Conservation (phyloP, 176 grass and related monocot species). For the Oryza meridionalis region DNA sequence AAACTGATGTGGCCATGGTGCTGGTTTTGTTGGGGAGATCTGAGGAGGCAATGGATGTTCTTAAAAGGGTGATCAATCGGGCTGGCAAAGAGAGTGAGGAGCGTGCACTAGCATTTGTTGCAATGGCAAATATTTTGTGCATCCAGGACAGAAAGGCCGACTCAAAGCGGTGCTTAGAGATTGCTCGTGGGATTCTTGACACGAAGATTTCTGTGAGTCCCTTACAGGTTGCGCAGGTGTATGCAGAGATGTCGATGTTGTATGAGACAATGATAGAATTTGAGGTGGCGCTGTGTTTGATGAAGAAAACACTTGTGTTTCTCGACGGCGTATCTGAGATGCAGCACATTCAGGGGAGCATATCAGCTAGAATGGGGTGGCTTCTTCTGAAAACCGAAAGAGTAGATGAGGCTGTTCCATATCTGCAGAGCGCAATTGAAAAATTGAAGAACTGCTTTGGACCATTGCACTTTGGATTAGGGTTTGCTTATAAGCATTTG, state of each 20-base stretch:
- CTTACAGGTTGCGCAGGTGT: slow-evolving; percentile 42
- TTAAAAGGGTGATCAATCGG: slow-evolving; percentile 59
- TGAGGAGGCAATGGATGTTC: slow-evolving; percentile 51
- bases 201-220: slow-evolving; percentile 36
- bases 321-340: slow-evolving; percentile 46
- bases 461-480: slow-evolving; percentile 65
- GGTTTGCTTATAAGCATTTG: slow-evolving; percentile 81
- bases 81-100: slow-evolving; percentile 64
- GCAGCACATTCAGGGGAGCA: slow-evolving; percentile 66
- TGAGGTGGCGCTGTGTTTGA: slow-evolving; percentile 64
- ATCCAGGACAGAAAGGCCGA: slow-evolving; percentile 58
- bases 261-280: slow-evolving; percentile 67
- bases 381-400: slow-evolving; percentile 63
- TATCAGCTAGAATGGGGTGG: slow-evolving; percentile 70
- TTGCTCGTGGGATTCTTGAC: slow-evolving; percentile 71
- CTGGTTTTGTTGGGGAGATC: slow-evolving; percentile 53
- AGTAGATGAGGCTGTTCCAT: slow-evolving; percentile 61
- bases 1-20: slow-evolving; percentile 65
- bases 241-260: slow-evolving; percentile 64
- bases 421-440: slow-evolving; percentile 66
- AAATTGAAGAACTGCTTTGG: slow-evolving; percentile 75
- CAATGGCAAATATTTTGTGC: slow-evolving; percentile 61
- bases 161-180: slow-evolving; percentile 66
- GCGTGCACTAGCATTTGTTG: slow-evolving; percentile 55
- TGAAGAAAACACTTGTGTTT: slow-evolving; percentile 68